Evolutionary conservation across 139 green algal genomes (phyloP).

Genomic region (Desmodesmus armatus): DNA sequence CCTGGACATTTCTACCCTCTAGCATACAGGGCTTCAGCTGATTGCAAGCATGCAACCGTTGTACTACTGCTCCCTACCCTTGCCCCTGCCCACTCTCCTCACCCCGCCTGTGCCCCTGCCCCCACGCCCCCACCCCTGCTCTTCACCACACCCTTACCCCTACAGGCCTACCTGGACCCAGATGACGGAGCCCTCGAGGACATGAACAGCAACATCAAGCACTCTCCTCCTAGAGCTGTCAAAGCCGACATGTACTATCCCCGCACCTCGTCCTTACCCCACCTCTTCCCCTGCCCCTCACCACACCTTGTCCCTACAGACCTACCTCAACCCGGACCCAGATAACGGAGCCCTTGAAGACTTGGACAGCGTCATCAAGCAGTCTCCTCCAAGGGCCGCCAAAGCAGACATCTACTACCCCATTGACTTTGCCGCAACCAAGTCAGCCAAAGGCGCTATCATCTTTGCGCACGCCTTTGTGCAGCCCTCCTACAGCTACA

Average conservation of each 20-base stretch:
- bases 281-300: no score
- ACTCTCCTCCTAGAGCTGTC: not conserved
- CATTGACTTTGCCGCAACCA: not conserved
- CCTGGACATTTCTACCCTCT: no score
- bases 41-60: no score
- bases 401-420: conserved; percentile 12
- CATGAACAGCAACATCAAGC: not conserved
- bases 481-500: conserved; percentile 9
- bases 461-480: conserved; percentile 14
- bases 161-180: conserved; percentile 22
- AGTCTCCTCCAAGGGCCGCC: not conserved
- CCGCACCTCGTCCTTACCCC: no score
- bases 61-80: no score
- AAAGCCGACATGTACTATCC: conserved; percentile 2
- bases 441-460: not conserved
- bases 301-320: conserved; percentile 5
- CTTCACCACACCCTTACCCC: no score
- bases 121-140: no score
- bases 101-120: no score
- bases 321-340: conserved; percentile 18
- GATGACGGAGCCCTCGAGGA: not conserved
- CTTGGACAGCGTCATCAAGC: not conserved
- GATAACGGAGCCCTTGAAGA: not conserved
- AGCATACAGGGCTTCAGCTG: no score
- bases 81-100: no score